Conservation (phyloP, 805 yeast species). For the Kazachstania bromeliacearum region DNA sequence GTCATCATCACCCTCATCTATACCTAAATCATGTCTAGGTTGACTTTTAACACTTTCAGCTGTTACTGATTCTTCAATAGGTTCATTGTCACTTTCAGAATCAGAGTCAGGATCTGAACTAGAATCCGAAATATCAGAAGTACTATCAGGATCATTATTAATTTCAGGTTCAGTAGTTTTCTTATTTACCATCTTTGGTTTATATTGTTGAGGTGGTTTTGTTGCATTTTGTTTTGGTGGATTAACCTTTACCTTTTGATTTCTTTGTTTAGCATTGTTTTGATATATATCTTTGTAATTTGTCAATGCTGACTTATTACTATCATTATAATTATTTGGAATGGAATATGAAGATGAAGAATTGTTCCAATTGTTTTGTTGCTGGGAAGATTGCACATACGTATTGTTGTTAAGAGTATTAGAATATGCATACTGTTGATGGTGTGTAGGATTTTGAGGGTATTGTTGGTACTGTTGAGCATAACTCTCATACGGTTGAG, state of each 20-base stretch:
- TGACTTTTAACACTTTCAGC: not conserved
- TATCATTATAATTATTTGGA: not conserved
- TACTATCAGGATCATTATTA: not conserved
- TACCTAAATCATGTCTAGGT: not conserved
- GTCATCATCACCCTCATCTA: slow-evolving; percentile 2
- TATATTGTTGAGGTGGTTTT: not conserved
- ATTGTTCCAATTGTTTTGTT: not conserved
- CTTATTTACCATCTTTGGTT: not conserved
- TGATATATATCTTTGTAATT: not conserved
- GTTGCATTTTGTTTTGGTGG: not conserved
- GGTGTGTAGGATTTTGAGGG: not conserved
- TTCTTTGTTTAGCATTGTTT: not conserved
- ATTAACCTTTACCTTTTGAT: not conserved
- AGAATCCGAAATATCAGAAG: not conserved
- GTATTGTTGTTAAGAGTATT: too few species aligned
- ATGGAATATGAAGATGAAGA: not conserved
- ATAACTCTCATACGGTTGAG: too few species aligned
- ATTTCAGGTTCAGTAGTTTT: not conserved
- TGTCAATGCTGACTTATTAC: not conserved
- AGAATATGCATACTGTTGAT: not conserved
- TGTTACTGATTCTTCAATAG: too few species aligned
- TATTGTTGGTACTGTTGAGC: slow-evolving; percentile 2
- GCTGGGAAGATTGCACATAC: not conserved
- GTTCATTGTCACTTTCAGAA: not conserved
- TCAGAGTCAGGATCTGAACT: not conserved